Base-by-base conservation (phyloP, 768 basidiomycete species). In the Suillus discolor region DNA sequence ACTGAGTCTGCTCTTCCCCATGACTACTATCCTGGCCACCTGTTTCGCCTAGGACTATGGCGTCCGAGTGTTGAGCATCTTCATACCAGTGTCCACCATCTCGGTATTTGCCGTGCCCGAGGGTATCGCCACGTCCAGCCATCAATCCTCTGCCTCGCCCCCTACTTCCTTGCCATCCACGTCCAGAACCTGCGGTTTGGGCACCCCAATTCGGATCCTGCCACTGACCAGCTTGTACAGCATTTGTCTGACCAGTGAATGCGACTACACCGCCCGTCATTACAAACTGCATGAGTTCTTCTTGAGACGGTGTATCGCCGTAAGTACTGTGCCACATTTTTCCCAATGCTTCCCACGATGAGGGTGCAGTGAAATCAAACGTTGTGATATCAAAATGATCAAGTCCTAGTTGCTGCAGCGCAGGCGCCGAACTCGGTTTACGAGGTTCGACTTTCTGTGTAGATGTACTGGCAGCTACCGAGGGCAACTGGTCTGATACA, bases 261-360 rank as follows among this genome's bases (percentile, higher is more conserved):
- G 71, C 47, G 53, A 64, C 69, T 71, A 75, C 71, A 61, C 62
- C 72, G 47, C 75, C 71, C 25, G 82, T 65, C 82, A 90, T 82
- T 67, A 91, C 82, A 73, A 89, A 91, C 75, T 87, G 84, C 88
- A 92, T 88, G 69, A 94, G 84, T 71, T 93, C 84, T 71, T 92
- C 89, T 71, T 89, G 88, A 64, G 90, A 84, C 36, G 93, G 93
- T 69, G 80, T 59, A 71, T 85, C 83, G 49, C 91, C 90, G 75
- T 90, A 78, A 62, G 90, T 89, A 64, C 82, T 81, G 73, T 83
- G 78, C 91, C 91, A 94, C 82, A 92, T 87, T 73, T 86, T 87
- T 74, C 90, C 90, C 66, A 96, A 85, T 64, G 85, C 84, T 80
- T 90, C 87, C 94, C 94, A 96, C 75, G 91, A 89, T 62, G 85